Percentiles rank a stretch among this genome's conserved stretches.
Evolutionary conservation across 306 rosid genomes (phyloP).

Genomic region (Dryas drummondii): DNA sequence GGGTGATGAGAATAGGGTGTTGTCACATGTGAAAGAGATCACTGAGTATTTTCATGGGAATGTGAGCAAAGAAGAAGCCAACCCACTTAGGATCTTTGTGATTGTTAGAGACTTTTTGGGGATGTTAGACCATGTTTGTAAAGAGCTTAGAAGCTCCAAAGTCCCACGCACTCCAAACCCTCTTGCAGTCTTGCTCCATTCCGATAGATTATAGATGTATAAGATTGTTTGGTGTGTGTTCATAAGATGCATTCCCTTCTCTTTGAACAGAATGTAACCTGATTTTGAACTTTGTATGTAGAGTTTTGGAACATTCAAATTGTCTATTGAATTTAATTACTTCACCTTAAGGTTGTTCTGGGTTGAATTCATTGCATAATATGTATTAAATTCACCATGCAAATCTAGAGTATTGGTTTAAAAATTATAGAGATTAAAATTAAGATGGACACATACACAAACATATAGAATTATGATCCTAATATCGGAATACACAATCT

Average conservation of each 20-base stretch:
- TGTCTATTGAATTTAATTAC: background rate
- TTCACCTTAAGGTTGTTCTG: background rate
- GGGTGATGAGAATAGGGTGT: conserved; percentile 67
- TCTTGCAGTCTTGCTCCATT: conserved; percentile 57
- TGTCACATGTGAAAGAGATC: conserved; percentile 68
- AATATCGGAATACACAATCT: too few species aligned
- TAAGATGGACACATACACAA: too few species aligned
- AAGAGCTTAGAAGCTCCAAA: conserved; percentile 71
- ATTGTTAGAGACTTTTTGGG: conserved; percentile 91
- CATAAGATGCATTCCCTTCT: background rate
- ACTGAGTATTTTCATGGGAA: conserved; percentile 89
- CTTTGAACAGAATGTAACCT: background rate
- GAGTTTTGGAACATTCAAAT: background rate
- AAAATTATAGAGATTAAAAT: too few species aligned
- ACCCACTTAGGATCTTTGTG: conserved; percentile 80
- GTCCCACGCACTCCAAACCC: conserved; percentile 56
- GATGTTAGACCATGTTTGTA: conserved; percentile 87
- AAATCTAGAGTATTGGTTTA: too few species aligned
- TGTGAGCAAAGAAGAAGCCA: conserved; percentile 80
- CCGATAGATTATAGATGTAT: conserved; percentile 44
- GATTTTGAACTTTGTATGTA: conserved; percentile 7
- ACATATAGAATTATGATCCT: too few species aligned
- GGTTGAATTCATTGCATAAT: background rate
- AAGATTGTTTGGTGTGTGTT: conserved; percentile 20
- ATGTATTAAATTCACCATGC: background rate